Evolutionary conservation across 2,329 filamentous ascomycete species (phyloP).

Genomic region (Beauveria medogensis): DNA sequence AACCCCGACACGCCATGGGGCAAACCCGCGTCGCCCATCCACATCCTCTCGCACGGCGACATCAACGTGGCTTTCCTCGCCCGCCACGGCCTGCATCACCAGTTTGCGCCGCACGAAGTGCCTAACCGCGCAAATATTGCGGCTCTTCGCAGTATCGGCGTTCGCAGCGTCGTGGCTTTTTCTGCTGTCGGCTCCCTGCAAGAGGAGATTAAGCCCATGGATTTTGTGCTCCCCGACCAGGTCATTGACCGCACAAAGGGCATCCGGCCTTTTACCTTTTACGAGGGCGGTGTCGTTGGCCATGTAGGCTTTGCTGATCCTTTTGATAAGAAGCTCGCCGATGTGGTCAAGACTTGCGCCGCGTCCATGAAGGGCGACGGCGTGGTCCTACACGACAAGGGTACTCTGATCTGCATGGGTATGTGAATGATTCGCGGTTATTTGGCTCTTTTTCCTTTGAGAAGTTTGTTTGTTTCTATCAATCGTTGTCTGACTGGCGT

Average conservation of each 20-base stretch:
- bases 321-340: slow-evolving; percentile 72
- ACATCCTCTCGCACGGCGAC: slow-evolving; percentile 79
- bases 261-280: slow-evolving; percentile 89
- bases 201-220: slow-evolving; percentile 88
- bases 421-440: slow-evolving; percentile 23
- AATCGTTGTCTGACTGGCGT: neutral
- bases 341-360: slow-evolving; percentile 71
- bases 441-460: neutral
- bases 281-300: slow-evolving; percentile 82
- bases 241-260: slow-evolving; percentile 97
- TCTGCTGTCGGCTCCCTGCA: slow-evolving; percentile 87
- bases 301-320: slow-evolving; percentile 95
- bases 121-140: slow-evolving; percentile 92
- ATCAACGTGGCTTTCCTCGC: slow-evolving; percentile 86
- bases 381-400: slow-evolving; percentile 74
- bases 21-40: slow-evolving; percentile 63
- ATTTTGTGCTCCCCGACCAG: slow-evolving; percentile 95
- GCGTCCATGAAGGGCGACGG: slow-evolving; percentile 71
- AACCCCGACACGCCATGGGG: slow-evolving; percentile 84
- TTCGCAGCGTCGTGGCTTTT: slow-evolving; percentile 88
- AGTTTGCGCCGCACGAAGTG: slow-evolving; percentile 91
- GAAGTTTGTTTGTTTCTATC: neutral
- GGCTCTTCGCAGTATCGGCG: slow-evolving; percentile 85
- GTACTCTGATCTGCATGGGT: slow-evolving; percentile 89
- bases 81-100: slow-evolving; percentile 82